Percentiles rank a stretch among this genome's conserved stretches.
phyloP scores from a whole-genome alignment of 345 rosid species.

The Brassica cretica region DNA sequence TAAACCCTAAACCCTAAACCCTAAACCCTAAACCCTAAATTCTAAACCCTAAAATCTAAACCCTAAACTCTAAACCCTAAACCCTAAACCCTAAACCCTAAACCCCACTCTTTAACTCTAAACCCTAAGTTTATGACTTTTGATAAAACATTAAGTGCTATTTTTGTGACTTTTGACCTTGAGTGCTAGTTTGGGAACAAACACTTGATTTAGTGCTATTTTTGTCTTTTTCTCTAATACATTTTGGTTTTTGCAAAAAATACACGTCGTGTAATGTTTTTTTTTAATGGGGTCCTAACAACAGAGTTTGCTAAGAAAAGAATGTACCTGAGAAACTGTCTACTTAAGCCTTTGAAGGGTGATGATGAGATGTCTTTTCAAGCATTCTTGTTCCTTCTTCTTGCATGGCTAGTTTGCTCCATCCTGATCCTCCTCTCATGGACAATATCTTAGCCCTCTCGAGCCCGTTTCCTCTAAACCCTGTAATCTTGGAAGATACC shows the following conservation, averaged over 20 bases:
- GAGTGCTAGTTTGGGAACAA: too few species aligned
- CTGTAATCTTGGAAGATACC: constrained; percentile 91
- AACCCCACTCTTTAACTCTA: too few species aligned
- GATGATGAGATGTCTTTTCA: constrained; percentile 35
- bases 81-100: too few species aligned
- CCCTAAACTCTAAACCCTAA: too few species aligned
- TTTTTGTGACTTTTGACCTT: too few species aligned
- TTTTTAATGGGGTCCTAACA: constrained; percentile 7
- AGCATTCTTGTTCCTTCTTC: constrained; percentile 44
- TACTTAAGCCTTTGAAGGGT: constrained; percentile 39
- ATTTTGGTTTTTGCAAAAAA: constrained; percentile 29
- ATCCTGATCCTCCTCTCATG: constrained; percentile 59
- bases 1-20: too few species aligned
- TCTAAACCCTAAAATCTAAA: too few species aligned
- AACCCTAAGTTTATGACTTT: too few species aligned
- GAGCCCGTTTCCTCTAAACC: constrained; percentile 70
- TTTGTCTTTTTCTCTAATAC: too few species aligned
- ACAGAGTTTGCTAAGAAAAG: constrained; percentile 16
- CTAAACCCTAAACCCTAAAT: too few species aligned
- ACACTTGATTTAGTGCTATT: too few species aligned
- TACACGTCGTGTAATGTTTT: constrained; percentile 27
- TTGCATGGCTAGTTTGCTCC: constrained; percentile 53
- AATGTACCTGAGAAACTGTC: constrained; percentile 32
- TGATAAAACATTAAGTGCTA: too few species aligned
- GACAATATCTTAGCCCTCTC: constrained; percentile 69